Percentiles rank a stretch among this genome's conserved stretches.
Evolutionary conservation across 2,329 filamentous ascomycete species (phyloP).

Genomic region (Colletotrichum nymphaeae): DNA sequence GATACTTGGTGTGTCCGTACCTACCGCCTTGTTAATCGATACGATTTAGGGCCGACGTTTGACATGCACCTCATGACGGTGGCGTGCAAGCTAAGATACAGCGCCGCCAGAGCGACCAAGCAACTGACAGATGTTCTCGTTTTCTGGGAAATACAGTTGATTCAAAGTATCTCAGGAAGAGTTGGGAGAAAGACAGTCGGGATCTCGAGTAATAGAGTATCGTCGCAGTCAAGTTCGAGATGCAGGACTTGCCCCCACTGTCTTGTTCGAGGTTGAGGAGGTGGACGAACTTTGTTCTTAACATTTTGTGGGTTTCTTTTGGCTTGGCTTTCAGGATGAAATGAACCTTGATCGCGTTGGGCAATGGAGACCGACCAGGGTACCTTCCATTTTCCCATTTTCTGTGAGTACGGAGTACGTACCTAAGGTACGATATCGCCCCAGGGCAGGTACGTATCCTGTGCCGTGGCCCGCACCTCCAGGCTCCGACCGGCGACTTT

Average conservation of each 20-base stretch:
- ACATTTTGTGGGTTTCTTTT: background rate
- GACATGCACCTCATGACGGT: too few relatives aligned
- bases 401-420: too few relatives aligned
- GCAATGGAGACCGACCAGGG: background rate
- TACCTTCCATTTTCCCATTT: too few relatives aligned
- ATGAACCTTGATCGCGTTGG: background rate
- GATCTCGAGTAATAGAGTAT: background rate
- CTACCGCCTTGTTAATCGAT: too few relatives aligned
- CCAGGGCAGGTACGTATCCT: background rate
- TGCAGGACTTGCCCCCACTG: background rate
- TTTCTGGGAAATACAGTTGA: too few relatives aligned
- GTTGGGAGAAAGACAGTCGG: too few relatives aligned
- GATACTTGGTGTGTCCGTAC: too few relatives aligned
- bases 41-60: too few relatives aligned
- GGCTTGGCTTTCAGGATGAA: background rate
- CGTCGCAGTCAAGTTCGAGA: background rate
- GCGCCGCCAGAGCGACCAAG: too few relatives aligned
- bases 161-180: too few relatives aligned
- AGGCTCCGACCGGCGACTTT: background rate
- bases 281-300: background rate
- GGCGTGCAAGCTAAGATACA: too few relatives aligned
- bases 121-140: too few relatives aligned
- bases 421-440: background rate
- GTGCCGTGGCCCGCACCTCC: background rate
- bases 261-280: background rate